Evolutionary conservation across 805 yeast genomes (phyloP).

Genomic region (Wickerhamomyces queroliae): DNA sequence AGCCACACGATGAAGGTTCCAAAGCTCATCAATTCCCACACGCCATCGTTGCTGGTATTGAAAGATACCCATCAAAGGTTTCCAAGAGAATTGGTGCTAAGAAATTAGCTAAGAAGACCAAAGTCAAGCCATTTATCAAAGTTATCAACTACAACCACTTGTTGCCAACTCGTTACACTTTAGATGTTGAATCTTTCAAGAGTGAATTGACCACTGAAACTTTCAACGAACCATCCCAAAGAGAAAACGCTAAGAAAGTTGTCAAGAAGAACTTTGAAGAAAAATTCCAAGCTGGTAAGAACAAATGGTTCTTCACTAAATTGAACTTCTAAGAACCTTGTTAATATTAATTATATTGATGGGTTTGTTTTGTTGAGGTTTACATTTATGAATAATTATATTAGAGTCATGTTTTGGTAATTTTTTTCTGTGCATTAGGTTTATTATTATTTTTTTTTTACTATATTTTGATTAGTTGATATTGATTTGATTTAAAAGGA

Average conservation of each 20-base stretch:
- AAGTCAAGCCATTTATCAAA: conserved; percentile 98
- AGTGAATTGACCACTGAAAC: conserved; percentile 86
- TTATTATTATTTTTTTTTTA: neutral
- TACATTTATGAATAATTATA: neutral
- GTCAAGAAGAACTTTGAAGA: conserved; percentile 98
- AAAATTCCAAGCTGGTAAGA: conserved; percentile 98
- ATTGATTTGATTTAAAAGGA: neutral
- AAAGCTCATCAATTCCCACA: conserved; percentile 98
- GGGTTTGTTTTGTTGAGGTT: neutral
- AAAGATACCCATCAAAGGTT: conserved; percentile 96
- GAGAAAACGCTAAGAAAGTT: conserved; percentile 97
- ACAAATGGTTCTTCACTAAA: conserved; percentile 99
- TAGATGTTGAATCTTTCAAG: conserved; percentile 94
- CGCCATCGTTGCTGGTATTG: conserved; percentile 98
- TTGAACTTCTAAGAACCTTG: conserved; percentile 60
- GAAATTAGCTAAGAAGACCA: conserved; percentile 94
- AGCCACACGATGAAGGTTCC: conserved; percentile 98
- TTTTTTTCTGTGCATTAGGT: neutral
- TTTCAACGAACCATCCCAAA: conserved; percentile 94
- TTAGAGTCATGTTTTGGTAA: neutral
- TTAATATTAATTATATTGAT: neutral
- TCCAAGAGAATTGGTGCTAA: conserved; percentile 92
- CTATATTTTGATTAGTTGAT: neutral
- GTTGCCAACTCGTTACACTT: conserved; percentile 98
- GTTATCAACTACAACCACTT: conserved; percentile 98